phyloP scores from a whole-genome alignment of 2,329 filamentous ascomycete species.

The Pyrenochaeta sp. region DNA sequence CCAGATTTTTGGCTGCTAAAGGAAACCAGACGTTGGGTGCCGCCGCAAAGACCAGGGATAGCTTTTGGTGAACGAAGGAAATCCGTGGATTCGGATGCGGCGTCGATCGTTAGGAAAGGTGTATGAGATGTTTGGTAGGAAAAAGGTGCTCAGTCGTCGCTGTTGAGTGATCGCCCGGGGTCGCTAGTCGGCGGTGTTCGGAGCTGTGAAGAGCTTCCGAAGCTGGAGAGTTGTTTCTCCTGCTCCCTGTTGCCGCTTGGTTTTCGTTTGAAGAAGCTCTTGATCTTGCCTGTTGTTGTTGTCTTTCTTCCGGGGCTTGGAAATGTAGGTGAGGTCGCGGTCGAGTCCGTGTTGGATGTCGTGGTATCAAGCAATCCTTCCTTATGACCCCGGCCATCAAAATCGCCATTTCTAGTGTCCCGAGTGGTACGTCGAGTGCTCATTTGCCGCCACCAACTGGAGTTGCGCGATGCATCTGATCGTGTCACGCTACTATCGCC shows the following conservation, averaged over 20 bases:
- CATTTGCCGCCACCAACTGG: conserved; percentile 47
- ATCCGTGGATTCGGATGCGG: conserved; percentile 26
- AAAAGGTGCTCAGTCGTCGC: conserved; percentile 39
- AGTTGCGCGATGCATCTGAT: conserved; percentile 41
- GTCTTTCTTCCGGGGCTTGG: conserved; percentile 37
- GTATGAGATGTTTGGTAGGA: conserved; percentile 9
- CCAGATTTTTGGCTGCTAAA: conserved; percentile 13
- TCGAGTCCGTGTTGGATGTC: conserved; percentile 29
- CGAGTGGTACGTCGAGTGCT: conserved; percentile 36
- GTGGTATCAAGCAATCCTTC: conserved; percentile 34
- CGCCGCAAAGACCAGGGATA: conserved; percentile 15
- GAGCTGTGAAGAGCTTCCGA: conserved; percentile 44
- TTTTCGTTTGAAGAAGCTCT: conserved; percentile 47
- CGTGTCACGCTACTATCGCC: conserved; percentile 38
- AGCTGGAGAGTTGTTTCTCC: conserved; percentile 45
- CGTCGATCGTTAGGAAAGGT: conserved; percentile 23
- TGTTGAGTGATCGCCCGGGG: conserved; percentile 42
- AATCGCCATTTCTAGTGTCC: conserved; percentile 40
- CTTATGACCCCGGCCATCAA: conserved; percentile 32
- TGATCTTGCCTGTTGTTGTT: conserved; percentile 42
- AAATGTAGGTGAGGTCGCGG: conserved; percentile 27
- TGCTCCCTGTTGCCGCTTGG: conserved; percentile 36
- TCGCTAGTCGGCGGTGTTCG: conserved; percentile 45
- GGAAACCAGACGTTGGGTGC: conserved; percentile 18
- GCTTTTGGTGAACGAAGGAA: conserved; percentile 30